phyloP scores from a whole-genome alignment of 2,329 filamentous ascomycete genomes.

The Lasiodiplodia theobromae region DNA sequence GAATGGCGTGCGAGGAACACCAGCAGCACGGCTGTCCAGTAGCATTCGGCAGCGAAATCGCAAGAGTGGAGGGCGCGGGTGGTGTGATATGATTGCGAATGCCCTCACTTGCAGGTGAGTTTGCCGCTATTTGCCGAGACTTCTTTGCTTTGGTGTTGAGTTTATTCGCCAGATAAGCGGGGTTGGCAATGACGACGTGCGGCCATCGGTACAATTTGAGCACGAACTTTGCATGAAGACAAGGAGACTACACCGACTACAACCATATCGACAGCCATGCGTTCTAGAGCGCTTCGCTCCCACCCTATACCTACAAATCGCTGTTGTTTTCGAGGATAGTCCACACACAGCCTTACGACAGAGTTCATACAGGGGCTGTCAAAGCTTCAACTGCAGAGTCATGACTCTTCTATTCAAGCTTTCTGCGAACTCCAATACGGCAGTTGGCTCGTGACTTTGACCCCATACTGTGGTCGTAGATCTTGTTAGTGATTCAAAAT shows the following conservation, averaged over 20 bases:
- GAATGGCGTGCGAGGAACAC: slow-evolving; percentile 32
- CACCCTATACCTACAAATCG: background rate
- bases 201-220: background rate
- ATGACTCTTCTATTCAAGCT: background rate
- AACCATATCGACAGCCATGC: background rate
- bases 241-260: background rate
- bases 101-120: background rate
- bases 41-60: background rate
- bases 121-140: background rate
- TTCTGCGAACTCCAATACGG: background rate
- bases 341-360: background rate
- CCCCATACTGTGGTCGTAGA: background rate
- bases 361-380: background rate
- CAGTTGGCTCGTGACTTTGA: background rate
- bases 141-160: background rate
- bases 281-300: background rate
- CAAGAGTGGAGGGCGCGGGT: slow-evolving; percentile 15
- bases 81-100: background rate
- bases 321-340: background rate
- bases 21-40: background rate
- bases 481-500: background rate
- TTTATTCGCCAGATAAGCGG: background rate
- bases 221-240: background rate
- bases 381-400: background rate
- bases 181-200: background rate